Conservation (phyloP, 2,329 filamentous ascomycete species). For the Shiraia bambusicola region DNA sequence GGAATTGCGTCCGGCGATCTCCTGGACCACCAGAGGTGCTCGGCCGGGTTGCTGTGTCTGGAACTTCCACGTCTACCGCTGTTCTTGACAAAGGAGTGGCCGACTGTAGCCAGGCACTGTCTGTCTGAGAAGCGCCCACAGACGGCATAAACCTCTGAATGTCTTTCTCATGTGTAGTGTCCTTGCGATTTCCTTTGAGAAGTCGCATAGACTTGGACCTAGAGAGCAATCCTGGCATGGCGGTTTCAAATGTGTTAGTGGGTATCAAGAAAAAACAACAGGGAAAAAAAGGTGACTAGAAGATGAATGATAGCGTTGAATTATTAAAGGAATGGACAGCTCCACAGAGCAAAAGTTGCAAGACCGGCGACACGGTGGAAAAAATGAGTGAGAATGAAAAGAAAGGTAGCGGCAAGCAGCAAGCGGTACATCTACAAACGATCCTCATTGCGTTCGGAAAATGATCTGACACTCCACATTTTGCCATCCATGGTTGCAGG, state of each 20-base stretch:
- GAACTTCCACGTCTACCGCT: slow-evolving; percentile 28
- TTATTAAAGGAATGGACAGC: slow-evolving; percentile 45
- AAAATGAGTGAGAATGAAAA: slow-evolving; percentile 18
- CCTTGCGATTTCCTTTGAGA: slow-evolving; percentile 36
- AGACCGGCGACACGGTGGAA: slow-evolving; percentile 21
- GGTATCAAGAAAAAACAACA: slow-evolving; percentile 34
- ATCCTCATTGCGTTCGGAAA: slow-evolving; percentile 23
- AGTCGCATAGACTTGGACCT: slow-evolving; percentile 43
- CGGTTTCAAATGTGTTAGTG: slow-evolving; percentile 41
- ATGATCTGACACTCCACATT: slow-evolving; percentile 29
- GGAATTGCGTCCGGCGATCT: slow-evolving; percentile 38
- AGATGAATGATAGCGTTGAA: slow-evolving; percentile 15
- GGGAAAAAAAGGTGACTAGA: slow-evolving; percentile 22
- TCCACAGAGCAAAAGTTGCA: slow-evolving; percentile 38
- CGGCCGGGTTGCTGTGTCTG: slow-evolving; percentile 36
- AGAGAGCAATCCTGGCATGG: slow-evolving; percentile 41
- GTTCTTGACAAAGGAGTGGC: slow-evolving; percentile 28
- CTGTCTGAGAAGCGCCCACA: slow-evolving; percentile 22
- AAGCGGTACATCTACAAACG: slow-evolving; percentile 24
- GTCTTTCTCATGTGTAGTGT: slow-evolving; percentile 31
- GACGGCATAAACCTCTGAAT: slow-evolving; percentile 25
- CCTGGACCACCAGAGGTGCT: slow-evolving; percentile 39
- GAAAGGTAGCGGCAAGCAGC: slow-evolving; percentile 16
- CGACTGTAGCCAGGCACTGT: slow-evolving; percentile 37
- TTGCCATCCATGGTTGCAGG: slow-evolving; percentile 15